Percentiles rank a stretch among this genome's conserved stretches.
These are phyloP conservation scores for Colletotrichum truncatum DNA, from an alignment of 2,329 filamentous ascomycete species.

Conservation along the genomic window DNA sequence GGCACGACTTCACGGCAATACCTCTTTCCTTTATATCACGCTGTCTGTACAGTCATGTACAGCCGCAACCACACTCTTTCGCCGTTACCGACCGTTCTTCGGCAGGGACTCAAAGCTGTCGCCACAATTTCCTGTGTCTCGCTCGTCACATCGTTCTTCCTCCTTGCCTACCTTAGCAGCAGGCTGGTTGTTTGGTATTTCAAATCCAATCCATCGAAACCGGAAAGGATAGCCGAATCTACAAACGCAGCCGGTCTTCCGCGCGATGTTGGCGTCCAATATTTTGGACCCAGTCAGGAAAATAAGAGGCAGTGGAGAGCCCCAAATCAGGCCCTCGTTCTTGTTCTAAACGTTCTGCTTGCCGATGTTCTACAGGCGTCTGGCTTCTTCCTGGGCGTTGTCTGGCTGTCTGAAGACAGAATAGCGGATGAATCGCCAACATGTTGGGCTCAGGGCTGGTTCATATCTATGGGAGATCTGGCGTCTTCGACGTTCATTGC, in stretches of 20 bases:
- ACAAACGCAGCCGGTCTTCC: slow-evolving; percentile 27
- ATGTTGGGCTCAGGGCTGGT: slow-evolving; percentile 65
- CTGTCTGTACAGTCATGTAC: not conserved
- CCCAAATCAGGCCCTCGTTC: slow-evolving; percentile 65
- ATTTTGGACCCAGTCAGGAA: slow-evolving; percentile 29
- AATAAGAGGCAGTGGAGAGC: slow-evolving; percentile 25
- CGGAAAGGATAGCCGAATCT: slow-evolving; percentile 28
- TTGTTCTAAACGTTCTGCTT: slow-evolving; percentile 67
- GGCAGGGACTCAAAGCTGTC: slow-evolving; percentile 46
- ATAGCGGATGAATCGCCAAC: slow-evolving; percentile 56
- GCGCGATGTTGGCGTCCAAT: slow-evolving; percentile 30
- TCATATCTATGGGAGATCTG: slow-evolving; percentile 67
- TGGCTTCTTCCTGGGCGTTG: slow-evolving; percentile 63
- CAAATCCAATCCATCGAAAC: slow-evolving; percentile 39
- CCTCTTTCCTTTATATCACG: not conserved
- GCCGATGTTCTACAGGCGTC: slow-evolving; percentile 67
- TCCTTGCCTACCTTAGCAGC: slow-evolving; percentile 45
- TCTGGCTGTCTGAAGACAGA: slow-evolving; percentile 57
- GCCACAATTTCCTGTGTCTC: slow-evolving; percentile 44
- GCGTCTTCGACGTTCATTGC: slow-evolving; percentile 67
- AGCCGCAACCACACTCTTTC: slow-evolving; percentile 35
- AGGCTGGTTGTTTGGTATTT: slow-evolving; percentile 46
- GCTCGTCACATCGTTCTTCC: slow-evolving; percentile 41
- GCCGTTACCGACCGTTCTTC: slow-evolving; percentile 44
- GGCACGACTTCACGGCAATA: slow-evolving; percentile 8